A percentile compares a stretch with the other conserved stretches of the same genome.
Evolutionary conservation across 1,284 basidiomycete genomes (phyloP).

Genomic region (Rhodotorula sp.): DNA sequence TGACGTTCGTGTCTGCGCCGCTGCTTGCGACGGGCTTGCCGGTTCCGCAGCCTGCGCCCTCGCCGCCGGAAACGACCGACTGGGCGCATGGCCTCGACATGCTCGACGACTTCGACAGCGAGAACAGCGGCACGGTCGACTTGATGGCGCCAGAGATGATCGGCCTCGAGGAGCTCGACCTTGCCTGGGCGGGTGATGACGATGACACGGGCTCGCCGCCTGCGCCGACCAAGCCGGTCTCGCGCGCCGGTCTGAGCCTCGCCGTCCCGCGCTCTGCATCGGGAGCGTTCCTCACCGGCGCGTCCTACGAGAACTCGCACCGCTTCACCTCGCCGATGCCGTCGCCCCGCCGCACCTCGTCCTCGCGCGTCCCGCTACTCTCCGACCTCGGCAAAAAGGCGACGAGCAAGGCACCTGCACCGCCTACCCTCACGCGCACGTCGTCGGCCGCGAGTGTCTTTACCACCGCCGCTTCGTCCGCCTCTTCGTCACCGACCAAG

Average conservation of each 20-base stretch:
- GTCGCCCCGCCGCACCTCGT: slow-evolving; percentile 9
- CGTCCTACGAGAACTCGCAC: background rate
- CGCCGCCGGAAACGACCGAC: slow-evolving; percentile 34
- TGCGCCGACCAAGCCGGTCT: background rate
- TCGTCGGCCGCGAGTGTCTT: slow-evolving; percentile 9
- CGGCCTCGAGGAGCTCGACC: slow-evolving; percentile 39
- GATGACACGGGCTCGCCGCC: slow-evolving; percentile 13
- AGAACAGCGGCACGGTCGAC: slow-evolving; percentile 24
- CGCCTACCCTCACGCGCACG: slow-evolving; percentile 6
- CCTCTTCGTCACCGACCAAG: background rate
- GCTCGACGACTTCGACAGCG: slow-evolving; percentile 37
- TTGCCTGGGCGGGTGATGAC: slow-evolving; percentile 36
- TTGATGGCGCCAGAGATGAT: slow-evolving; percentile 38
- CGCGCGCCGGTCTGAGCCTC: background rate
- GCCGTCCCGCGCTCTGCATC: background rate
- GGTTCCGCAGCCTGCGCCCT: slow-evolving; percentile 35
- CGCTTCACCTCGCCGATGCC: slow-evolving; percentile 23
- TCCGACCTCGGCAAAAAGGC: slow-evolving; percentile 9
- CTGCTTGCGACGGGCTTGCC: slow-evolving; percentile 36
- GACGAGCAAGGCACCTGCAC: background rate
- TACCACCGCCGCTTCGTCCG: background rate
- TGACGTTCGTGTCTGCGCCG: slow-evolving; percentile 29
- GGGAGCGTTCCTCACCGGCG: slow-evolving; percentile 26
- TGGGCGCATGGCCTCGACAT: slow-evolving; percentile 35
- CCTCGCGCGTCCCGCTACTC: background rate